Evolutionary conservation across 139 green algal genomes (phyloP).

Genomic region (Chloropicon primus): DNA sequence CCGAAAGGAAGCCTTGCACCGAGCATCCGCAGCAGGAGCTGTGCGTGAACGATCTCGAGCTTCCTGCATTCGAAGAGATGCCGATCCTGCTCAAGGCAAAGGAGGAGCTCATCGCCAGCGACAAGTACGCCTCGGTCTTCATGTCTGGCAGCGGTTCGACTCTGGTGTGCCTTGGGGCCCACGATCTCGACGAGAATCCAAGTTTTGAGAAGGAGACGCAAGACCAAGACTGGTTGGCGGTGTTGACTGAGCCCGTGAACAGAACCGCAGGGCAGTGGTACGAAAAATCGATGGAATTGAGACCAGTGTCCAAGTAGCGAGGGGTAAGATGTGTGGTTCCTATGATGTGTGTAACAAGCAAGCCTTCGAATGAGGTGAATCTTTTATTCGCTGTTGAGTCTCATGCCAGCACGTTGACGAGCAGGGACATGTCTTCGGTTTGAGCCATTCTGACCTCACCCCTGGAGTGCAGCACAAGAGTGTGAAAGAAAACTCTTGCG

Average conservation of each 20-base stretch:
- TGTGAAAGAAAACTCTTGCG: neutral
- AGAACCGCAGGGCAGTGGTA: neutral
- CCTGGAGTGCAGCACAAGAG: neutral
- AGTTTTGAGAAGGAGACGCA: neutral
- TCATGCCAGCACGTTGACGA: neutral
- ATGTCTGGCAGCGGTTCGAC: conserved; percentile 92
- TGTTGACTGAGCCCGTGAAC: neutral
- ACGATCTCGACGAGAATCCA: conserved; percentile 11
- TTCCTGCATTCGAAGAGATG: conserved; percentile 76
- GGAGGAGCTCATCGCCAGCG: conserved; percentile 9
- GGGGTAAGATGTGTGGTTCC: too few relatives aligned
- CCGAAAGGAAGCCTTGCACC: neutral
- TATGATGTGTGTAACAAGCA: too few relatives aligned
- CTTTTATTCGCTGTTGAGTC: too few relatives aligned
- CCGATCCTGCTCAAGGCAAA: neutral
- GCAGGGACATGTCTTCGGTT: neutral
- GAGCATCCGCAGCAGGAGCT: conserved; percentile 27
- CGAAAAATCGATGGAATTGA: too few relatives aligned
- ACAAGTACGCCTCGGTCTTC: conserved; percentile 68
- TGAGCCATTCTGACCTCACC: neutral
- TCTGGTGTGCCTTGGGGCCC: conserved; percentile 65
- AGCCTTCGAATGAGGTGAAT: too few relatives aligned
- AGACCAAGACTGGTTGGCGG: neutral
- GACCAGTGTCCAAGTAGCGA: too few relatives aligned
- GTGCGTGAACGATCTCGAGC: conserved; percentile 84